Base-by-base conservation (phyloP, 2,329 filamentous ascomycete genomes). In the Pseudocercospora macadamiae region DNA sequence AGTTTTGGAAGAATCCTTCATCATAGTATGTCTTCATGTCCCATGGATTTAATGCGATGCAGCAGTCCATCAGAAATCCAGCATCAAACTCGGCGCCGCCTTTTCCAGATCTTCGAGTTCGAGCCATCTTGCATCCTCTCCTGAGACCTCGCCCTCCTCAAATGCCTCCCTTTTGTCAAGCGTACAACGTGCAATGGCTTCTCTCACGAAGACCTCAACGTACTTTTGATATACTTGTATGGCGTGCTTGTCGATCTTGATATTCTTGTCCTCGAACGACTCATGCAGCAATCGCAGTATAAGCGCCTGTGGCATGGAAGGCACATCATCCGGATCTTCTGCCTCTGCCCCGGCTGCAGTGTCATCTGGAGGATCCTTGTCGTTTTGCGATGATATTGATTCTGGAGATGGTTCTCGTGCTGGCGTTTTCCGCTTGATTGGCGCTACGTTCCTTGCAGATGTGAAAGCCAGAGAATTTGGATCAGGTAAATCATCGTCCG, bases 81-180 rank as follows among this genome's bases (percentile, higher is more conserved):
- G 80, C 67, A 96, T 76, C 70, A 97, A 77, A 75, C 96, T 91
- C 55, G 90, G 90, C 12, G 90, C 89, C 67, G 96, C 80, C 75
- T 91, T 95, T 77, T 97, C 93, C 60, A 97, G 72, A 78, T 97
- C 93, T 71, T 96, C 91, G 45, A 96, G 88, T 84, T 93, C 75
- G 65, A 91, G 53, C 67, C 71, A 75, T 16, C 63, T 54, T 1
- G 63, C 67, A 36, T 70, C 67, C 21, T 51, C 48, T 12, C 63
- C 64, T 28, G 54, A 60, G 6, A 51, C 59, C 81, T 66, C 70
- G 45, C 67, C 70, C 30, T 60, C 61, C 61, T 64, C 70, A 62
- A 59, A 65, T 66, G 30, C 74, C 73, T 74, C 80, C 76, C 37
- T 73, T 71, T 88, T 87, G 79, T 91, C 89, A 59, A 86, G 86